Percentiles rank a stretch among this genome's conserved stretches.
phyloP scores from a whole-genome alignment of 2,329 filamentous ascomycete genomes.

The Hymenoscyphus albidus region DNA sequence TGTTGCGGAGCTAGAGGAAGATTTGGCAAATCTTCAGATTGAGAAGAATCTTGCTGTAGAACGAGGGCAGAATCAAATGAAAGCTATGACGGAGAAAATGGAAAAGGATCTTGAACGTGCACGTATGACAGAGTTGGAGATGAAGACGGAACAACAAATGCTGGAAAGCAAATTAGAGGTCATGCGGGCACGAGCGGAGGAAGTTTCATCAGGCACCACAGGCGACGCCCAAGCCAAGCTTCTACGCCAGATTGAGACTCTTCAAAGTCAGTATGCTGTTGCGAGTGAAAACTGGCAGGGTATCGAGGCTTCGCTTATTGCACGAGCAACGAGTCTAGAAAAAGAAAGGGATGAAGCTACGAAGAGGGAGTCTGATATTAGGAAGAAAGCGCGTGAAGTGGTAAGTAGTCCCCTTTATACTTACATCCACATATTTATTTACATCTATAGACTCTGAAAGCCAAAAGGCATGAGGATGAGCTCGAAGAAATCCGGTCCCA shows the following conservation, averaged over 20 bases:
- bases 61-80: conserved; percentile 64
- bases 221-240: conserved; percentile 87
- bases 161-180: conserved; percentile 89
- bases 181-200: conserved; percentile 80
- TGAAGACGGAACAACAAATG: conserved; percentile 71
- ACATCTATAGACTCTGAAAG: conserved; percentile 56
- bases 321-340: conserved; percentile 73
- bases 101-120: conserved; percentile 69
- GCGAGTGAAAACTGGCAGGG: conserved; percentile 98
- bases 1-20: conserved; percentile 53
- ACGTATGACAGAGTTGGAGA: conserved; percentile 66
- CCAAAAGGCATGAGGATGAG: conserved; percentile 68
- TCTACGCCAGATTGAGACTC: conserved; percentile 86
- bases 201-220: conserved; percentile 76
- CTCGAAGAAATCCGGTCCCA: conserved; percentile 65
- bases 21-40: conserved; percentile 62
- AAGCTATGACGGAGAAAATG: conserved; percentile 68
- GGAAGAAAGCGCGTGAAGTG: conserved; percentile 83
- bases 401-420: conserved; percentile 46
- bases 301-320: conserved; percentile 81
- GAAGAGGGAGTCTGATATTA: conserved; percentile 78
- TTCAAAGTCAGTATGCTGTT: conserved; percentile 92
- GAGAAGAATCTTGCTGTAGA: conserved; percentile 75
- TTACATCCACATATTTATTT: conserved; percentile 23
- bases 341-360: conserved; percentile 86